Evolutionary conservation across 768 basidiomycete species (phyloP).

Genomic region (Trametes villosa): DNA sequence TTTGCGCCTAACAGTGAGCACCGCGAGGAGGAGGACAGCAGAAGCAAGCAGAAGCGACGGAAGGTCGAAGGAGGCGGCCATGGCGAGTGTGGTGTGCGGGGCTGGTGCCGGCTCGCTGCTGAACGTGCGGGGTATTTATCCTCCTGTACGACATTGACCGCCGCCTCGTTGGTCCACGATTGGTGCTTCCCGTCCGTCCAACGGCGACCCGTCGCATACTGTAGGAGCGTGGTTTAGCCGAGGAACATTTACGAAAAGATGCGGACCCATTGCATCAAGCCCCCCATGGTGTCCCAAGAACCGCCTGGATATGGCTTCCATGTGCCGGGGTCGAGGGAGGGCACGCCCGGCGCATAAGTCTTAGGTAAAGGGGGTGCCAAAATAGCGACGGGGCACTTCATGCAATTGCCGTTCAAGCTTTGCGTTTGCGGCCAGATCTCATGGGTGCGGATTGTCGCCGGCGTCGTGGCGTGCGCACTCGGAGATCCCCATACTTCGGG

Average conservation of each 20-base stretch:
- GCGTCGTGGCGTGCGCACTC: conserved; percentile 14
- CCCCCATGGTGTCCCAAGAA: conserved; percentile 8
- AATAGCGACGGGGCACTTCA: conserved; percentile 13
- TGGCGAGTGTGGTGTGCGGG: conserved; percentile 2
- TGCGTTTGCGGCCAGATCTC: conserved; percentile 21
- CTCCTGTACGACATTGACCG: conserved; percentile 5
- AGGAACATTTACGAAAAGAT: conserved; percentile 21
- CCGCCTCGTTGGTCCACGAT: conserved; percentile 15
- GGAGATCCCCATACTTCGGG: conserved; percentile 25
- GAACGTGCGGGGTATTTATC: conserved; percentile 19
- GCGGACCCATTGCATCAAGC: conserved; percentile 9
- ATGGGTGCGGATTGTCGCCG: conserved; percentile 14
- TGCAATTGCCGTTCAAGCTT: conserved; percentile 23
- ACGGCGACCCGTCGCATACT: conserved; percentile 15
- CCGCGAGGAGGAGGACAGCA: conserved; percentile 11
- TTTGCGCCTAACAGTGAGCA: conserved; percentile 9
- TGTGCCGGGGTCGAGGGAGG: conserved; percentile 14
- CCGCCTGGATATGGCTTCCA: conserved; percentile 14
- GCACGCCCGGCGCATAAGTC: conserved; percentile 12
- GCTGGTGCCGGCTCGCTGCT: background rate
- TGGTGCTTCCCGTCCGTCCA: conserved; percentile 14
- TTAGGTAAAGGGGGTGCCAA: conserved; percentile 22
- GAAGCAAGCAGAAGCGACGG: conserved; percentile 8
- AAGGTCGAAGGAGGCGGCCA: background rate
- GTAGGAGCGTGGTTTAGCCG: conserved; percentile 22